phyloP scores from a whole-genome alignment of 2,329 filamentous ascomycete species.

The Raffaelea albimanens region DNA sequence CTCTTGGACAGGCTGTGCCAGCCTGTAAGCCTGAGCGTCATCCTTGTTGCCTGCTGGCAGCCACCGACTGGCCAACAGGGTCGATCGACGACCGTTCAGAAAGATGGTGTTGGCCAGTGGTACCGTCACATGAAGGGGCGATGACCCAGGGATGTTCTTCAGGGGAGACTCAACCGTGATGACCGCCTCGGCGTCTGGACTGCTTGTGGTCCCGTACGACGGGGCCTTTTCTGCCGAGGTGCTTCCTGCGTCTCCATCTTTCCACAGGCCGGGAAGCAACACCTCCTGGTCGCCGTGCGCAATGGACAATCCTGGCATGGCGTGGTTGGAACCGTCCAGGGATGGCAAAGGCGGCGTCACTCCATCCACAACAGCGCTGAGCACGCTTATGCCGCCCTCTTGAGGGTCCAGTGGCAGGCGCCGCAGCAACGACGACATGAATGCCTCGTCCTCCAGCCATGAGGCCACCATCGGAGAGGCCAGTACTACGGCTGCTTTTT shows the following conservation, averaged over 20 bases:
- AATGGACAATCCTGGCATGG: constrained; percentile 39
- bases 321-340: constrained; percentile 13
- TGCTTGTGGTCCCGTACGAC: constrained; percentile 12
- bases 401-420: constrained; percentile 13
- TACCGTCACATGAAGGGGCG: constrained; percentile 34
- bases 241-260: constrained; percentile 5
- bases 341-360: constrained; percentile 28
- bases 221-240: not conserved
- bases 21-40: constrained; percentile 5
- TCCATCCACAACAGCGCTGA: constrained; percentile 48
- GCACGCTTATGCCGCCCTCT: constrained; percentile 27
- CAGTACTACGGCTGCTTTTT: constrained; percentile 37
- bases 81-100: constrained; percentile 55
- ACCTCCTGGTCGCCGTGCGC: constrained; percentile 30
- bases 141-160: constrained; percentile 1
- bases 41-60: not conserved
- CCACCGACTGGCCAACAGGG: constrained; percentile 40
- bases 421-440: constrained; percentile 23
- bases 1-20: constrained; percentile 7
- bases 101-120: constrained; percentile 74
- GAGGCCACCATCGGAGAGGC: constrained; percentile 38
- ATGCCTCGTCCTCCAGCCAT: constrained; percentile 33
- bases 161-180: constrained; percentile 31
- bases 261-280: constrained; percentile 39
- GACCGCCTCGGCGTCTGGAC: constrained; percentile 28